These are phyloP conservation scores for Mycosarcoma mackinlayi DNA, from an alignment of 1,284 basidiomycete genomes.

Conservation along the genomic window DNA sequence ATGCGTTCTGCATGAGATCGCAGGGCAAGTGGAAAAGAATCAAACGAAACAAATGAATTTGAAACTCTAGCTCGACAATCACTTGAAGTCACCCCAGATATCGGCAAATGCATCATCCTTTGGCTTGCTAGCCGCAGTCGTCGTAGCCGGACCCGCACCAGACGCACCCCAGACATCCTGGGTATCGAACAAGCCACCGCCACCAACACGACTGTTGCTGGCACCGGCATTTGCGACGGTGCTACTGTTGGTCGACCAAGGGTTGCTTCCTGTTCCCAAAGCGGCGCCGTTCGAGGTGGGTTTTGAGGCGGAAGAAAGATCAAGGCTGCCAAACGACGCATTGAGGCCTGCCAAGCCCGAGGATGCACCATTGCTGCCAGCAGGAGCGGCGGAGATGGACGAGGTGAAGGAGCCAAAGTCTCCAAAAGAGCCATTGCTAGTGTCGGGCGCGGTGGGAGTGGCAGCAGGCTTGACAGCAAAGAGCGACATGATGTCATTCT, in stretches of 20 bases:
- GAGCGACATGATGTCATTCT: conserved; percentile 86
- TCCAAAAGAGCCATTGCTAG: conserved; percentile 12
- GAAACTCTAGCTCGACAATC: too few relatives aligned
- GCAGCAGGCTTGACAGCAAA: conserved; percentile 70
- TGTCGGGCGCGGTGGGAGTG: neutral
- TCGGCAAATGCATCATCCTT: conserved; percentile 66
- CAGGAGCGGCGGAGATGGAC: neutral
- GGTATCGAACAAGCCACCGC: conserved; percentile 51
- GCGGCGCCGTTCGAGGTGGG: neutral
- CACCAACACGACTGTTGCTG: too few relatives aligned
- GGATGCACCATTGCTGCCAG: neutral
- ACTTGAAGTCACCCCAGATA: conserved; percentile 67
- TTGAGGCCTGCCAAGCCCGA: conserved; percentile 3
- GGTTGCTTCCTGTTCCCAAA: neutral
- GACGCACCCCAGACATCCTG: conserved; percentile 56
- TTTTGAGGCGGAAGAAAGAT: conserved; percentile 14
- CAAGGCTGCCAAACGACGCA: conserved; percentile 27
- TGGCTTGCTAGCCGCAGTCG: conserved; percentile 4
- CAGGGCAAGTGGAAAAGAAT: too few relatives aligned
- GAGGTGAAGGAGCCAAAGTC: conserved; percentile 31
- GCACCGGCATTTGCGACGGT: neutral
- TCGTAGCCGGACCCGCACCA: neutral
- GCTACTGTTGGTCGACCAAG: conserved; percentile 13
- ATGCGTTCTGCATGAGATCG: too few relatives aligned
- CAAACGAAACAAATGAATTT: too few relatives aligned